Evolutionary conservation across 129 eudicot species (phyloP).

Genomic region (Pittosporum tobira): DNA sequence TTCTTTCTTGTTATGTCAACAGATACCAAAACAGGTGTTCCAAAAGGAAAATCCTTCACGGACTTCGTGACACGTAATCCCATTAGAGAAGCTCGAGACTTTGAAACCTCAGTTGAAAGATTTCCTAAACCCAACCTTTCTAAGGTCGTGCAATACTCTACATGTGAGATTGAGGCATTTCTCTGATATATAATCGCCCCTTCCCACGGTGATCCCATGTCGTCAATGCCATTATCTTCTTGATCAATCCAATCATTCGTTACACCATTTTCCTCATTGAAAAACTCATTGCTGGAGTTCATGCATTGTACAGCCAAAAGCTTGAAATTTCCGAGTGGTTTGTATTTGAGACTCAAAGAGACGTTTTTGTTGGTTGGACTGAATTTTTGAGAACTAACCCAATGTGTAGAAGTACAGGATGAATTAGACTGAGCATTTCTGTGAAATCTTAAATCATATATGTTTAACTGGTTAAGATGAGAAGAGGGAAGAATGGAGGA

Average conservation of each 20-base stretch:
- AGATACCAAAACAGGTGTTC: conserved; percentile 87
- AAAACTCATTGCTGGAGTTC: conserved; percentile 26
- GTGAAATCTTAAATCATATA: conserved; percentile 5
- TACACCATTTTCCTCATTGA: conserved; percentile 18
- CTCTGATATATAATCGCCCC: conserved; percentile 79
- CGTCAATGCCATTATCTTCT: conserved; percentile 24
- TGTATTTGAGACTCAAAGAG: conserved; percentile 15
- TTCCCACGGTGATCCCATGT: conserved; percentile 78
- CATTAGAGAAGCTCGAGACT: conserved; percentile 61
- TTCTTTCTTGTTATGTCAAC: conserved; percentile 69
- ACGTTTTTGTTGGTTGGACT: conserved; percentile 6
- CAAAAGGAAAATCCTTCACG: conserved; percentile 62
- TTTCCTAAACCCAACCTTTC: conserved; percentile 76
- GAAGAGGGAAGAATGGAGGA: conserved; percentile 19
- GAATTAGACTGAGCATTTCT: conserved; percentile 9
- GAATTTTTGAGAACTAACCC: conserved; percentile 2
- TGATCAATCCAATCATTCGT: conserved; percentile 39
- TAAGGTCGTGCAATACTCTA: conserved; percentile 87
- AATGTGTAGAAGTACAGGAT: conserved; percentile 2
- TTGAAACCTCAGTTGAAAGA: conserved; percentile 59
- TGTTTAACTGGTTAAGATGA: conserved; percentile 17
- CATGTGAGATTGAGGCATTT: conserved; percentile 50
- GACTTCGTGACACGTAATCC: conserved; percentile 72
- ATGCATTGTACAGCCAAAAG: conserved; percentile 15
- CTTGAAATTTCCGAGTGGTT: conserved; percentile 8